These are phyloP conservation scores for Geotrichum fermentans DNA, from an alignment of 1,139 yeast genomes.

Conservation along the genomic window DNA sequence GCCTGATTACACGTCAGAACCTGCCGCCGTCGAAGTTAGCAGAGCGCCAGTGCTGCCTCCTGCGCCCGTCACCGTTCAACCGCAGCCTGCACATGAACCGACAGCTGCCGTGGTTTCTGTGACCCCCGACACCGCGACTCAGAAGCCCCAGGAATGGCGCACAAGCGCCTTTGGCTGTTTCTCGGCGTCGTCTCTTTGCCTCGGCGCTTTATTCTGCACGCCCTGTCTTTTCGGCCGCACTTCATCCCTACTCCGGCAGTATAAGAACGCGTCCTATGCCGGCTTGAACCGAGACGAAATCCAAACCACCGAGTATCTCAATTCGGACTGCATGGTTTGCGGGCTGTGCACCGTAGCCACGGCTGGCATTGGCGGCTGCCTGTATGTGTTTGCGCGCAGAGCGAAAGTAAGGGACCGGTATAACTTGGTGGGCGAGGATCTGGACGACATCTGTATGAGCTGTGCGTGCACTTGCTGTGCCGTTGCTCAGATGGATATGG, in stretches of 20 bases:
- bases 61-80: too few species aligned
- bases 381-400: background rate
- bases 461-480: background rate
- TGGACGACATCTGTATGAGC: background rate
- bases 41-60: background rate
- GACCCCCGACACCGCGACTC: background rate
- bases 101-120: background rate
- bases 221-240: constrained; percentile 1
- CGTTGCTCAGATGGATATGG: constrained; percentile 2
- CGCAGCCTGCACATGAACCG: background rate
- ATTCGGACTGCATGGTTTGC: background rate
- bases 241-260: background rate
- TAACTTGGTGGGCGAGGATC: background rate
- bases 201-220: background rate
- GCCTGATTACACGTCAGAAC: background rate
- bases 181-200: background rate
- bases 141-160: background rate
- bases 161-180: background rate
- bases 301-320: background rate
- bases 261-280: background rate
- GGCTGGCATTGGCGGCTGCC: background rate
- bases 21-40: background rate
- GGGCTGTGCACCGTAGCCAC: background rate
- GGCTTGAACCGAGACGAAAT: background rate
- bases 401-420: background rate